Evolutionary conservation across 495 filamentous ascomycete genomes (phyloP).

Genomic region (Clohesyomyces aquaticus): DNA sequence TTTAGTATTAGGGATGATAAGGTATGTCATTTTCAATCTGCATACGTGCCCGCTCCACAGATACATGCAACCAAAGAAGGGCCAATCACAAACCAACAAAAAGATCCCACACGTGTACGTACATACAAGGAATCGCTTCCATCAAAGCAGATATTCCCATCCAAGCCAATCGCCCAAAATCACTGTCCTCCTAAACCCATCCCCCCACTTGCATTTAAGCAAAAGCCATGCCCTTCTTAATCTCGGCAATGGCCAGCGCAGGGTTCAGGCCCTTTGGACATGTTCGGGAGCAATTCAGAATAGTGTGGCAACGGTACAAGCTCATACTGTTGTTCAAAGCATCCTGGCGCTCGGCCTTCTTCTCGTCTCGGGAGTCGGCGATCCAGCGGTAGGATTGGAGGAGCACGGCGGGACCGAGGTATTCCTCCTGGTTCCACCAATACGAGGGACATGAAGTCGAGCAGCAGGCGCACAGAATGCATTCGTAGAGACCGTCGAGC

Average conservation of each 20-base stretch:
- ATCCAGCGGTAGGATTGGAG: constrained; percentile 97
- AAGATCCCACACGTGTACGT: no score
- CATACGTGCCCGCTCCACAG: no score
- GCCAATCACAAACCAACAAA: no score
- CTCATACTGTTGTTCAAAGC: constrained; percentile 97
- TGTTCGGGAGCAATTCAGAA: constrained; percentile 94
- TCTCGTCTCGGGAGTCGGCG: constrained; percentile 88
- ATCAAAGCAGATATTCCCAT: no score
- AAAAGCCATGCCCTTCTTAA: constrained; percentile 96
- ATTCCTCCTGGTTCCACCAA: constrained; percentile 99
- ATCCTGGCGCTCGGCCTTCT: constrained; percentile 80
- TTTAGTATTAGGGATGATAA: no score
- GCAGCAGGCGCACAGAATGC: constrained; percentile 99
- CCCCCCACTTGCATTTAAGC: constrained; percentile 5
- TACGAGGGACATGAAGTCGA: constrained; percentile 97
- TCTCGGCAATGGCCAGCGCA: constrained; percentile 89
- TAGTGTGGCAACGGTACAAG: constrained; percentile 97
- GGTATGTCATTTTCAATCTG: no score
- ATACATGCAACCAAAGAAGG: no score
- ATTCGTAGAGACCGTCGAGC: constrained; percentile 98
- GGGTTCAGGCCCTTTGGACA: constrained; percentile 99
- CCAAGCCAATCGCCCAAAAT: no score
- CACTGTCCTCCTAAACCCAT: neutral
- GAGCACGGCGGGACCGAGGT: constrained; percentile 94
- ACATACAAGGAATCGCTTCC: no score